Evolutionary conservation across 139 green algal species (phyloP), one percentile per base, ranked within the genome.

Genomic region (Diplosphaera chodatii): DNA sequence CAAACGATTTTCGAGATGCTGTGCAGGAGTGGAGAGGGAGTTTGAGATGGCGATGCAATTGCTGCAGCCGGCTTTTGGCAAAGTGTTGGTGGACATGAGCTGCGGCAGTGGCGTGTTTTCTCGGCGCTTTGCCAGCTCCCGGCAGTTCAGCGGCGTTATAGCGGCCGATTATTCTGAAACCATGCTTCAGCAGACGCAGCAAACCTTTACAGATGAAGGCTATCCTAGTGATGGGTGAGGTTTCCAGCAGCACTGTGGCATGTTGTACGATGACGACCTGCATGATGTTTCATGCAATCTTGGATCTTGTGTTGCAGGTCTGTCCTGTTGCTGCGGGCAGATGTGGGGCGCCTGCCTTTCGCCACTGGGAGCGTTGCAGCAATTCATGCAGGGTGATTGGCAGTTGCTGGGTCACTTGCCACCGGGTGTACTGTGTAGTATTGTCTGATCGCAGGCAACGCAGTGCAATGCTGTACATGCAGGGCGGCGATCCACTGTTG

Each of bases 401-500:
- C n/a, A n/a, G n/a, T n/a, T n/a, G n/a, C n/a, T n/a, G n/a, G n/a
- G n/a, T n/a, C n/a, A n/a, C n/a, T n/a, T n/a, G n/a, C n/a, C n/a
- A n/a, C n/a, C n/a, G n/a, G n/a, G n/a, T n/a, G n/a, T n/a, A n/a
- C n/a, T n/a, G n/a, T n/a, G n/a, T n/a, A n/a, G n/a, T n/a, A n/a
- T n/a, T n/a, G n/a, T n/a, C n/a, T n/a, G n/a, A n/a, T n/a, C n/a
- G n/a, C n/a, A n/a, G n/a, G n/a, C n/a, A n/a, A n/a, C n/a, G n/a
- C n/a, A n/a, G n/a, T n/a, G n/a, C n/a, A n/a, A n/a, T n/a, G n/a
- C n/a, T n/a, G n/a, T 48, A 10, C 37, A 6, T 48, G 10, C 37
- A 48, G 37, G 30, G 94, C 94, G 5, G 94, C 94, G 66, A 91
- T 99, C 37, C 94, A 99, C 84, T 99, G 94, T 85, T 99, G 94